Conservation (phyloP, 176 grass and related monocot genomes). For the Ananas comosus region DNA sequence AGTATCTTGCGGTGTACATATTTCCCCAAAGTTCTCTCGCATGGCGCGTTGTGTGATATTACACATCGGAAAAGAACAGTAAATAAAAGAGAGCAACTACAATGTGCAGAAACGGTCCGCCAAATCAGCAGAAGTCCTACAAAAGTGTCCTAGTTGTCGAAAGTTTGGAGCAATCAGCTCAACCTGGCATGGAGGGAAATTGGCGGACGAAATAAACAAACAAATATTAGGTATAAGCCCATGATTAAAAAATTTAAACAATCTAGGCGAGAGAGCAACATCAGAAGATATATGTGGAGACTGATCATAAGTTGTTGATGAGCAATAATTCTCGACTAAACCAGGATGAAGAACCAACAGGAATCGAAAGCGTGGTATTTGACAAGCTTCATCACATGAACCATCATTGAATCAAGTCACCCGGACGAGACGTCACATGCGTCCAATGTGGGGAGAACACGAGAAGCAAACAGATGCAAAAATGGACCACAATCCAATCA, state of each 20-base stretch:
- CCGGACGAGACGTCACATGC: background rate
- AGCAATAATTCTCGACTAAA: too few species aligned
- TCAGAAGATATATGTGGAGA: too few species aligned
- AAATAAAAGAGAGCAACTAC: background rate
- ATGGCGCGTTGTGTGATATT: too few species aligned
- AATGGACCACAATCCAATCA: background rate
- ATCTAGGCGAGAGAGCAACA: too few species aligned
- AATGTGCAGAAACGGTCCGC: background rate
- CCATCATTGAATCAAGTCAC: background rate
- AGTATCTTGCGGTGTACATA: background rate
- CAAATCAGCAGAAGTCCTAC: background rate
- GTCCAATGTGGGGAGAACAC: background rate
- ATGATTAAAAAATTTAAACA: too few species aligned
- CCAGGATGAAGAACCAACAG: too few species aligned
- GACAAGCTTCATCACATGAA: background rate
- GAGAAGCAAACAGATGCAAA: background rate
- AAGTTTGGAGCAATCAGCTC: background rate
- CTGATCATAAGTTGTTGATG: too few species aligned
- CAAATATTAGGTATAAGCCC: too few species aligned
- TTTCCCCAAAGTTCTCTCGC: too few species aligned
- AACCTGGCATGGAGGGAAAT: background rate
- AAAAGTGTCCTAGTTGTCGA: background rate
- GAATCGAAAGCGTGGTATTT: too few species aligned
- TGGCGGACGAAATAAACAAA: too few species aligned
- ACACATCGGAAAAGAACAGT: background rate